Conservation (phyloP, 257 asterid species). For the Scutellaria baicalensis region DNA sequence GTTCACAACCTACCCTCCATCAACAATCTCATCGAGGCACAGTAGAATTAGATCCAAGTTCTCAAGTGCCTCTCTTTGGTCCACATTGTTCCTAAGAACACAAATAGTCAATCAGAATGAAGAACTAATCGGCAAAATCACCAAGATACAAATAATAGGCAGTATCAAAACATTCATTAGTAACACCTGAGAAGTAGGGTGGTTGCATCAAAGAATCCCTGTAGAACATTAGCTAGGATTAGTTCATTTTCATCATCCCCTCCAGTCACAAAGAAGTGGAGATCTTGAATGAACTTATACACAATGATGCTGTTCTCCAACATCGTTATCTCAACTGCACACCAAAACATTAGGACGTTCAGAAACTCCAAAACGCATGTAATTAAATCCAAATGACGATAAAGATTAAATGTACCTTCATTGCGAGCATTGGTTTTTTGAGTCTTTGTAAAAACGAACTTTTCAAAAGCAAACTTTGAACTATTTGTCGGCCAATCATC, state of each 20-base stretch:
- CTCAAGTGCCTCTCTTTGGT: slow-evolving; percentile 91
- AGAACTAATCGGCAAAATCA: background rate
- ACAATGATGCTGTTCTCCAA: slow-evolving; percentile 73
- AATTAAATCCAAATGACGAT: background rate
- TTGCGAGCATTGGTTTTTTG: slow-evolving; percentile 90
- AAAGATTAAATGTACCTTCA: slow-evolving; percentile 48
- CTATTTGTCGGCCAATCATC: slow-evolving; percentile 89
- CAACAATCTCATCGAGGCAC: slow-evolving; percentile 93
- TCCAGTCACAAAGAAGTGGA: slow-evolving; percentile 90
- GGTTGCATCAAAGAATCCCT: slow-evolving; percentile 82
- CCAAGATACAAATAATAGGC: background rate
- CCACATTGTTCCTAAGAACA: slow-evolving; percentile 72
- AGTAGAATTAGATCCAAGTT: slow-evolving; percentile 84
- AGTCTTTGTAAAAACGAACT: slow-evolving; percentile 72
- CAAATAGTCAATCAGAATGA: slow-evolving; percentile 7
- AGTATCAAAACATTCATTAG: background rate
- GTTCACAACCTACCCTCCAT: slow-evolving; percentile 69
- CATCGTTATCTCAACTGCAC: slow-evolving; percentile 91
- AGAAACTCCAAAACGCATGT: background rate
- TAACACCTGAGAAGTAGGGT: slow-evolving; percentile 76
- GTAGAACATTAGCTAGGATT: slow-evolving; percentile 73
- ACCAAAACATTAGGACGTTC: slow-evolving; percentile 1
- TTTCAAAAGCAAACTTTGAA: slow-evolving; percentile 82
- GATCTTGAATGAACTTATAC: slow-evolving; percentile 82
- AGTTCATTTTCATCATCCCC: slow-evolving; percentile 92